These are phyloP conservation scores for Metschnikowia matae DNA, from an alignment of 805 yeast species.

Conservation along the genomic window DNA sequence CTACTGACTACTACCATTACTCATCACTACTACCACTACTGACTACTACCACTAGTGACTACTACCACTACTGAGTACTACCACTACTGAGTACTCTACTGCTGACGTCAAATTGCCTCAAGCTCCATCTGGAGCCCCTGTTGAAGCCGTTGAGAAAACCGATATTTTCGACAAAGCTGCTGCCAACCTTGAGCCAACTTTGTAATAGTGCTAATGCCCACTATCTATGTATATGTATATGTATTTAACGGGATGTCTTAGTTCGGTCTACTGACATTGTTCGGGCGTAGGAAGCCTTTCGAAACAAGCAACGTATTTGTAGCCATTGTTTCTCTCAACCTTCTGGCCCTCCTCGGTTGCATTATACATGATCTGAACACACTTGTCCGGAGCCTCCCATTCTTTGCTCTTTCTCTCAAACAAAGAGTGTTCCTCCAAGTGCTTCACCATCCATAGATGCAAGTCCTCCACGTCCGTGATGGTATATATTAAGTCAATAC, in stretches of 20 bases:
- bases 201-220: conserved; percentile 5
- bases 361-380: conserved; percentile 82
- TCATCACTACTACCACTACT: no score
- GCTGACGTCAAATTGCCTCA: conserved; percentile 30
- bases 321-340: conserved; percentile 85
- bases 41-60: no score
- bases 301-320: conserved; percentile 85
- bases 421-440: conserved; percentile 84
- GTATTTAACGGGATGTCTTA: conserved; percentile 2
- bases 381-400: conserved; percentile 75
- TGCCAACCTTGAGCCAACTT: conserved; percentile 7
- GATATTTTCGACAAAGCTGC: conserved; percentile 8
- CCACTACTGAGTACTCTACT: no score
- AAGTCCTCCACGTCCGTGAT: conserved; percentile 93
- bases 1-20: no score
- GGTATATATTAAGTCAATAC: conserved; percentile 85
- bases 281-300: conserved; percentile 63
- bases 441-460: conserved; percentile 95
- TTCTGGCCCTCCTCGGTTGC: conserved; percentile 99
- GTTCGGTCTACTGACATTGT: conserved; percentile 13
- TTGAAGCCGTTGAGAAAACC: conserved; percentile 1
- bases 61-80: no score
- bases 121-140: conserved; percentile 28
- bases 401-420: conserved; percentile 75
- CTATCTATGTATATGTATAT: not conserved